Conservation (phyloP, 495 filamentous ascomycete genomes). For the Mytilinidion resinicola region DNA sequence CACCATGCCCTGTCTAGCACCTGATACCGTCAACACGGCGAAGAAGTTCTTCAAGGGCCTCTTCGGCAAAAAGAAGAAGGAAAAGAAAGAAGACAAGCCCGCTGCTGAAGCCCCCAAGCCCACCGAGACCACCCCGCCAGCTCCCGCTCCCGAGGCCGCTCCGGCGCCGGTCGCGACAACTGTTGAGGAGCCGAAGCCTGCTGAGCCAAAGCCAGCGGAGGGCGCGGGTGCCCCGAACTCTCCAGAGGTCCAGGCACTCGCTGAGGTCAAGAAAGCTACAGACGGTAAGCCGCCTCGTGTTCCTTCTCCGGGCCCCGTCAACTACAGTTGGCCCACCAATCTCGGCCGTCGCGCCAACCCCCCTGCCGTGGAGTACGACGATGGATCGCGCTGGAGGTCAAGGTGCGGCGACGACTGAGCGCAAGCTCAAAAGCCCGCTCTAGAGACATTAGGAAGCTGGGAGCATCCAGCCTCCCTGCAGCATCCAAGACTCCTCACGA, state of each 20-base stretch:
- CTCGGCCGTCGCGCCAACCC: too few relatives aligned
- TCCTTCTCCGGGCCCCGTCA: too few relatives aligned
- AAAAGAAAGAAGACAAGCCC: conserved; percentile 22
- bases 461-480: too few relatives aligned
- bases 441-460: too few relatives aligned
- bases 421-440: too few relatives aligned
- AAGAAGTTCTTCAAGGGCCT: conserved; percentile 27
- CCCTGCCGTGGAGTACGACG: too few relatives aligned
- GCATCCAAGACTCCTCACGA: too few relatives aligned
- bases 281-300: not conserved
- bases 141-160: conserved; percentile 19
- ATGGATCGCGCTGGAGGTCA: too few relatives aligned
- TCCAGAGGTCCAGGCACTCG: not conserved
- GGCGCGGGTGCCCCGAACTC: not conserved
- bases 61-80: conserved; percentile 26
- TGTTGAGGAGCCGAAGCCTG: not conserved
- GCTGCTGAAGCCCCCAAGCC: conserved; percentile 10
- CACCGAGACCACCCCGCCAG: conserved; percentile 20
- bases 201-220: conserved; percentile 1
- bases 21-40: conserved; percentile 21
- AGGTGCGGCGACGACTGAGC: too few relatives aligned
- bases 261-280: not conserved
- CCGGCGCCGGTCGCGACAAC: not conserved
- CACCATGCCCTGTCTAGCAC: conserved; percentile 11
- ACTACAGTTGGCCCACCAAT: too few relatives aligned